phyloP scores from a whole-genome alignment of 192 early-diverging fungal species.

The Spizellomyces punctatus region DNA sequence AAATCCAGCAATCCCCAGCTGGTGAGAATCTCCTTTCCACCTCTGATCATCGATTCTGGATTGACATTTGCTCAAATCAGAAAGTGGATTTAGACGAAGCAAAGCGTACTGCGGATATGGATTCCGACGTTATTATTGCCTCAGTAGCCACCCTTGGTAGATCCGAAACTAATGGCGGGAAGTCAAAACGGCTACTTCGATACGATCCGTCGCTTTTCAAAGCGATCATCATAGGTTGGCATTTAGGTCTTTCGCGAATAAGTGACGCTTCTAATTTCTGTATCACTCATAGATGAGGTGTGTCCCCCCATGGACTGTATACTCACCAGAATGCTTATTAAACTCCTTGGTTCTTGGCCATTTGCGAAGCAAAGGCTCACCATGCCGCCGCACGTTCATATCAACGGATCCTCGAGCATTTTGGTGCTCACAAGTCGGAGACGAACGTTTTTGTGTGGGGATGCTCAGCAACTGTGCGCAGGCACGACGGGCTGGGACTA shows the following conservation, averaged over 20 bases:
- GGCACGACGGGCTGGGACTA: conserved; percentile 80
- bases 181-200: conserved; percentile 53
- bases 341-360: too few species aligned
- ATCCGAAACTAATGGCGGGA: background rate
- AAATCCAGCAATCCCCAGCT: conserved; percentile 58
- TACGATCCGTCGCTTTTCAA: conserved; percentile 83
- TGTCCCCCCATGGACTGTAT: too few species aligned
- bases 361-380: conserved; percentile 65
- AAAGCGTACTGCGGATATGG: conserved; percentile 51
- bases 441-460: conserved; percentile 81
- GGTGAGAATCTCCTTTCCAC: conserved; percentile 31
- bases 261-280: too few species aligned
- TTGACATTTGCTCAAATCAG: background rate
- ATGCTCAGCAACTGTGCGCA: conserved; percentile 86
- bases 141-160: conserved; percentile 8
- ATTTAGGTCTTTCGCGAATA: background rate
- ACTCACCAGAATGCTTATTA: too few species aligned
- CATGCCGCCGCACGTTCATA: conserved; percentile 85
- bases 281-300: too few species aligned
- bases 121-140: conserved; percentile 74
- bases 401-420: conserved; percentile 69
- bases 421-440: conserved; percentile 49
- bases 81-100: conserved; percentile 44
- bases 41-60: background rate
- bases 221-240: conserved; percentile 84